phyloP scores from a whole-genome alignment of 495 filamentous ascomycete genomes.

The Hyaloscypha variabilis region DNA sequence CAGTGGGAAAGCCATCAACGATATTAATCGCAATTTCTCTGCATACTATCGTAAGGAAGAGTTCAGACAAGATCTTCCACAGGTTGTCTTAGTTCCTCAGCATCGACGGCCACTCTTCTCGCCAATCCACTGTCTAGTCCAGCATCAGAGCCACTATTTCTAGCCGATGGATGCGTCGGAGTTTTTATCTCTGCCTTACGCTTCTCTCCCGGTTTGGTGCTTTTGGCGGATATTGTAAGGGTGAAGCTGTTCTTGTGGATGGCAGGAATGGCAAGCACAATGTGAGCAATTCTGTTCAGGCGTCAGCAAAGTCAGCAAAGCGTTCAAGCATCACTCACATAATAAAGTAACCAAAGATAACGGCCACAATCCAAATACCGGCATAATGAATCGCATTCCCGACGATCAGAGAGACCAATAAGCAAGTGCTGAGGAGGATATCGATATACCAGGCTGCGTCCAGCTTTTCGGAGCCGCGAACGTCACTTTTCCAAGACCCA shows the following conservation, averaged over 20 bases:
- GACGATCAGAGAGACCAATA: slow-evolving; percentile 9
- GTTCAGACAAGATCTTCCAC: no score
- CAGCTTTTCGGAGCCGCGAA: neutral
- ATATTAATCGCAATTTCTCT: no score
- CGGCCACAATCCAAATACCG: slow-evolving; percentile 2
- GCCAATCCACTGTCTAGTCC: no score
- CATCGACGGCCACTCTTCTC: no score
- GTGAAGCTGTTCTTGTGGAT: neutral
- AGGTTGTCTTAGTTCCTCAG: no score
- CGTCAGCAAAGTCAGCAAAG: neutral
- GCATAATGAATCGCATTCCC: neutral
- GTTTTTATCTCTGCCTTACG: no score
- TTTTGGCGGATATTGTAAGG: neutral
- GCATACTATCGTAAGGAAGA: no score
- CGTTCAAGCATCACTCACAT: slow-evolving; percentile 11
- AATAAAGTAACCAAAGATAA: slow-evolving; percentile 14
- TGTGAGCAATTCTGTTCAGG: neutral
- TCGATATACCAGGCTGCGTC: neutral
- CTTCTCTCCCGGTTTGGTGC: no score
- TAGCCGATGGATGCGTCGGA: no score
- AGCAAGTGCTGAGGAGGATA: neutral
- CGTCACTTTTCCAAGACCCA: neutral
- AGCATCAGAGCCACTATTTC: no score
- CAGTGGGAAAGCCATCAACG: no score
- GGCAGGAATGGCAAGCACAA: neutral